Evolutionary conservation across 805 yeast species (phyloP).

Genomic region (Saccharomycopsis microspora): DNA sequence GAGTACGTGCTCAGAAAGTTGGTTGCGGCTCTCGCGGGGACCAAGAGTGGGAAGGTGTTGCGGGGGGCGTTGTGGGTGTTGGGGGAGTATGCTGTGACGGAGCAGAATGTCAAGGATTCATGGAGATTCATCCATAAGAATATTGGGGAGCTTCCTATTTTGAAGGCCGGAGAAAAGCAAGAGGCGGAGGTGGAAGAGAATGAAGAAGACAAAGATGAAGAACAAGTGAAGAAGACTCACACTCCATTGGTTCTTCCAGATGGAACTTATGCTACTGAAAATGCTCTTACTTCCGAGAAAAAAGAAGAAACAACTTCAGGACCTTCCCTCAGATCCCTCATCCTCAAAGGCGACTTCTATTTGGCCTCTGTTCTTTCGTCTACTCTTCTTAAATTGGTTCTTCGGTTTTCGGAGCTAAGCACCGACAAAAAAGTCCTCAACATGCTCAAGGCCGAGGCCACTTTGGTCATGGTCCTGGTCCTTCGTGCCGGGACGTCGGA

Average conservation of each 20-base stretch:
- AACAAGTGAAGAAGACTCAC: slow-evolving; percentile 20
- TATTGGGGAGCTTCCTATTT: slow-evolving; percentile 85
- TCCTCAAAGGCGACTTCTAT: slow-evolving; percentile 83
- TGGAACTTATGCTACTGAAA: slow-evolving; percentile 97
- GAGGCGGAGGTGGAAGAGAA: slow-evolving; percentile 25
- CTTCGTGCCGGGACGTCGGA: slow-evolving; percentile 76
- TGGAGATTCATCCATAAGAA: slow-evolving; percentile 81
- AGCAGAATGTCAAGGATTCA: slow-evolving; percentile 59
- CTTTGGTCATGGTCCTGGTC: slow-evolving; percentile 84
- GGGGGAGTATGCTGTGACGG: slow-evolving; percentile 80
- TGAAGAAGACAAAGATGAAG: slow-evolving; percentile 21
- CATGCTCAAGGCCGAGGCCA: slow-evolving; percentile 89
- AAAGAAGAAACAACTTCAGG: slow-evolving; percentile 22
- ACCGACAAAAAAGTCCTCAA: slow-evolving; percentile 49
- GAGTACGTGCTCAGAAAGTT: slow-evolving; percentile 52
- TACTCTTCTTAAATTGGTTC: slow-evolving; percentile 76
- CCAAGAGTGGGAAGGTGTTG: slow-evolving; percentile 81
- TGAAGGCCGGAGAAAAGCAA: slow-evolving; percentile 55
- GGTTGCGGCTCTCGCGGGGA: slow-evolving; percentile 40
- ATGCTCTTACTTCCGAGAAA: slow-evolving; percentile 49
- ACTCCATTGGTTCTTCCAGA: slow-evolving; percentile 93
- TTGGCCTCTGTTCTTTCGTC: slow-evolving; percentile 81
- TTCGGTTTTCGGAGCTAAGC: slow-evolving; percentile 56
- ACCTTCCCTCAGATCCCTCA: slow-evolving; percentile 72
- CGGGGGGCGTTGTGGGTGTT: slow-evolving; percentile 93